Base-by-base conservation (phyloP, 768 basidiomycete species). In the Auricularia sp. region DNA sequence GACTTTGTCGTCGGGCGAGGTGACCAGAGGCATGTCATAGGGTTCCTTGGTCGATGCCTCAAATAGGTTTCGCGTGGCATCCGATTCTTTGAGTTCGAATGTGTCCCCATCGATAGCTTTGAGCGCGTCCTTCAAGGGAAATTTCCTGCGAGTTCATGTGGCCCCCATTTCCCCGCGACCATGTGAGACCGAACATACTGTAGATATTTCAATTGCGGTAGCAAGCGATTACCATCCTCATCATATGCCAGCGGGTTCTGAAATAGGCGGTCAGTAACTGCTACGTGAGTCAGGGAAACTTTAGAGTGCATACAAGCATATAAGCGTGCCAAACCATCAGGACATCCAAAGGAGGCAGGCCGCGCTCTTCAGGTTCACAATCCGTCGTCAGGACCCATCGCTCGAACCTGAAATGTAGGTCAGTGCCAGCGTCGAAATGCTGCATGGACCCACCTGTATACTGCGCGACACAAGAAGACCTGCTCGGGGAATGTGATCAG, bases 381-480 rank as follows among this genome's bases (percentile, higher is more conserved):
- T 59, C 16, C 56, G 33, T 14, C 3, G 56, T 4, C 10, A n/a
- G 16, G 23, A 59, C 14, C 63, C 63, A 64, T 36, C 5, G 12
- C 35, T 18, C n/a, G 63, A 64, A 64, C 18, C 63, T 11, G 34
- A 7, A 14, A 42, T 1, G 39, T 14, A 14, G 7, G 8, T 42
- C 8, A 42, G 39, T 42, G 29, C 29, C 2, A 29, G 29, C 29
- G 29, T 29, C 29, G 29, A 29, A 29, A 14, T 42, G 2, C 1
- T 42, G 12, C 3, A 7, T 42, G 39, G 12, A 14, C 8, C 39
- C 39, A 42, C 39, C 39, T 42, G 39, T 64, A n/a, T n/a, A 64
- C 63, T 18, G 63, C 63, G 7, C 63, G 21, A 42, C 56, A 58
- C 29, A 59, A 33, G 54, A 64, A 64, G 8, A 42, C 39, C 39